A percentile compares a stretch with the other conserved stretches of the same genome.
Evolutionary conservation across 306 rosid species (phyloP).

Genomic region (Cicer bijugum): DNA sequence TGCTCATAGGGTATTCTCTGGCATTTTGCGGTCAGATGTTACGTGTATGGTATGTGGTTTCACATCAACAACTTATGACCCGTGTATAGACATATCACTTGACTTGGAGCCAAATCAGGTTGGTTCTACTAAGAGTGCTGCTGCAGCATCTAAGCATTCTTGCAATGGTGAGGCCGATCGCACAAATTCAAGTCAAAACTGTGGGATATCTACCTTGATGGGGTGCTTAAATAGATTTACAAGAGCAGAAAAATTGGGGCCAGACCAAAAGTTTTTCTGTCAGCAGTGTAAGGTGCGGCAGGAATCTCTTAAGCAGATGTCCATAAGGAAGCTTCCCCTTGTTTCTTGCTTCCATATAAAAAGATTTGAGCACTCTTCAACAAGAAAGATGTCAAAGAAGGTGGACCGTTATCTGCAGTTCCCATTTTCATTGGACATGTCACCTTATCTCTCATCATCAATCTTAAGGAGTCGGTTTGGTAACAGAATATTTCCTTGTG

Average conservation of each 20-base stretch:
- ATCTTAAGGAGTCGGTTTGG: constrained; percentile 79
- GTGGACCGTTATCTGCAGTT: constrained; percentile 88
- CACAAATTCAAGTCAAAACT: constrained; percentile 55
- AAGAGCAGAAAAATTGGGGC: constrained; percentile 85
- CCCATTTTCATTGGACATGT: constrained; percentile 86
- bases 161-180: constrained; percentile 72
- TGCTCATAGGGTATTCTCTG: constrained; percentile 91
- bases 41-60: constrained; percentile 96
- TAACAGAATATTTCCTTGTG: constrained; percentile 80
- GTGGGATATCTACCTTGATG: constrained; percentile 66
- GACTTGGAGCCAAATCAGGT: constrained; percentile 82
- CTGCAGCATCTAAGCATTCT: constrained; percentile 61
- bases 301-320: constrained; percentile 93
- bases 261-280: constrained; percentile 94
- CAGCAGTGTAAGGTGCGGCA: constrained; percentile 90
- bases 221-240: constrained; percentile 95
- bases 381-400: constrained; percentile 83
- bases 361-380: constrained; percentile 91
- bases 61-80: constrained; percentile 95
- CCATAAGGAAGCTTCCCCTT: constrained; percentile 86
- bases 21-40: constrained; percentile 91
- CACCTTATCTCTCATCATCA: constrained; percentile 87
- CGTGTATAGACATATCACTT: constrained; percentile 87
- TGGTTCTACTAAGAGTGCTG: constrained; percentile 59
- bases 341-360: constrained; percentile 93